Evolutionary conservation across 2,329 filamentous ascomycete species (phyloP), one percentile per base, ranked within the genome.

Genomic region (Trichoderma polysporum): DNA sequence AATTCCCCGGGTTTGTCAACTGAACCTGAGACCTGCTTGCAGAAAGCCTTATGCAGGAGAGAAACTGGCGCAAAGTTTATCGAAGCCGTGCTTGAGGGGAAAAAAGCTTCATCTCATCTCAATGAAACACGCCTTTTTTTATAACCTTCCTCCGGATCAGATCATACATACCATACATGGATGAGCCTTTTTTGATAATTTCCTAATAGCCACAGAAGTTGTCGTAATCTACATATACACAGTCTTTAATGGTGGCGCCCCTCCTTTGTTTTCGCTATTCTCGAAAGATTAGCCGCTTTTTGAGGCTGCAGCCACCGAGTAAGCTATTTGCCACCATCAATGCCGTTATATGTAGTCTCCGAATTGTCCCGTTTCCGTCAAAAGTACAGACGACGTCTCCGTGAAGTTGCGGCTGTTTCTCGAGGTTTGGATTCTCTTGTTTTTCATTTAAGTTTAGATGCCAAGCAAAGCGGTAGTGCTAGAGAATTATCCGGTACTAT

Each of bases 21-120:
- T 64, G 61, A 64, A 56, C 50, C 61, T 64, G 50, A 56, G 19
- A 64, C 61, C 29, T 45, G 29, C 50, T 56, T 33, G 29, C 15
- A 6, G 22, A 39, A 13, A 25, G 13, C 25, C 50, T 45, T 64
- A 54, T 64, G 50, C 61, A 64, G 50, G 61, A 56, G 50, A 64
- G 29, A 6, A 19, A 35, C 37, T 35, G 61, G 61, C 29, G 50
- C 37, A 64, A 64, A 64, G 61, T 45, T 56, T 64, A 53, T 56
- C 50, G 35, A 56, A 13, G 15, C 31, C 19, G 15, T 39, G 35
- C 17, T 50, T 17, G 41, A 33, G 45, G 15, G 49, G 41, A 25
- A 47, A 25, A 47, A 17, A 27, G 22, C 22, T 50, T 27, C 41
- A 45, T 22, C 8, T 5, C 47, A 27, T 10, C 25, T 15, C 47